A percentile compares a stretch with the other conserved stretches of the same genome.
Evolutionary conservation across 192 early-diverging fungal species (phyloP).

Genomic region (Mortierella hygrophila): DNA sequence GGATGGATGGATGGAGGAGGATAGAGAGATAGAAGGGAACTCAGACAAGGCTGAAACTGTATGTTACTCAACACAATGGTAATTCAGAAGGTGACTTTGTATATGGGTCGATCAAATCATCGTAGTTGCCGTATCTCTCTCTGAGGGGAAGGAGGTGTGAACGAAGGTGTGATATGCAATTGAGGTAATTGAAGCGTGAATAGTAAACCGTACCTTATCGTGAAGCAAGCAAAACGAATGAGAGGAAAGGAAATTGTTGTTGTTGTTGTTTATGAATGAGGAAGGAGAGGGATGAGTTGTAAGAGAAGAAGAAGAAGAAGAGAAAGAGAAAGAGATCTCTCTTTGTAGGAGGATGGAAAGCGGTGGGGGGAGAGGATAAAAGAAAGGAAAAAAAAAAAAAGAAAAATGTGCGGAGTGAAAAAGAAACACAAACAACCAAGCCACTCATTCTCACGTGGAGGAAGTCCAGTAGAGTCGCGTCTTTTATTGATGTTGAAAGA

Average conservation of each 20-base stretch:
- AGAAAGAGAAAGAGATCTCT: neutral
- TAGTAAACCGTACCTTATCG: conserved; percentile 4
- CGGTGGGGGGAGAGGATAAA: too few relatives aligned
- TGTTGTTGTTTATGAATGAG: too few relatives aligned
- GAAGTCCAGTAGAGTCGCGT: neutral
- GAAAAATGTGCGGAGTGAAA: neutral
- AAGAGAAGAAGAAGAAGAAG: neutral
- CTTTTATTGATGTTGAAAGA: neutral
- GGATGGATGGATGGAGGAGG: neutral
- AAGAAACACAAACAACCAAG: conserved; percentile 2
- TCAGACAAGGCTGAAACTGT: conserved; percentile 60
- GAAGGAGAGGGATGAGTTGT: neutral
- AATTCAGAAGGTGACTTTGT: conserved; percentile 47
- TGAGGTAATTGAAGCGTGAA: neutral
- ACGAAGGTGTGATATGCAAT: neutral
- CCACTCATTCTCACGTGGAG: conserved; percentile 1
- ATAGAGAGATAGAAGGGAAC: conserved; percentile 21
- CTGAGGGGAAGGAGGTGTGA: neutral
- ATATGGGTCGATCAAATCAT: conserved; percentile 57
- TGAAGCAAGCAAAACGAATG: neutral
- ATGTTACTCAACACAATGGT: conserved; percentile 55
- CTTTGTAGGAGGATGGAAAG: neutral
- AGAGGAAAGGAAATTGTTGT: too few relatives aligned
- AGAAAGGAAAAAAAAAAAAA: conserved; percentile 4
- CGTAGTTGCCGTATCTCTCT: conserved; percentile 23